Base-by-base conservation (phyloP, 2,329 filamentous ascomycete genomes). In the Verticillium tricorpus region DNA sequence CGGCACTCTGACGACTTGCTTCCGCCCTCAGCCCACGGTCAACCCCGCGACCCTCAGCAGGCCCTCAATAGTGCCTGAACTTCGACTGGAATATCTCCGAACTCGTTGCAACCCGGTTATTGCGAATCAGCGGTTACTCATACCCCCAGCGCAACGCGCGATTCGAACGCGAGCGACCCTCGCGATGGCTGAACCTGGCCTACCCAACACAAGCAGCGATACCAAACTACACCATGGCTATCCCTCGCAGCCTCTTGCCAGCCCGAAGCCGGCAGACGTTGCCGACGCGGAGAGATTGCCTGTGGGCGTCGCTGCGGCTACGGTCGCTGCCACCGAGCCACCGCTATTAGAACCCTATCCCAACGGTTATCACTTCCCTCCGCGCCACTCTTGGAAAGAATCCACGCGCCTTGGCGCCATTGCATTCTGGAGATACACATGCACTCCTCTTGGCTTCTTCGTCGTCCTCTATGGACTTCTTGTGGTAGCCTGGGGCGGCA, bases 401-500 rank as follows among this genome's bases (percentile, higher is more conserved):
- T 83, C 87, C 1, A 84, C 85, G 1, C 77, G 73, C 22, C 85
- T 87, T 59, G 85, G 83, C 1, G 70, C 87, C 14, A 77, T 81
- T 32, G 82, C 85, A 0, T 91, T 90, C 70, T 89, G 86, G 85
- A 83, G 85, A 59, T 96, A 92, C 78, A 85, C 90, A 68, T 78
- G 84, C 40, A 96, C 91, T 0, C 89, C 89, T 0, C 74, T 90
- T 60, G 92, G 92, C 2, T 92, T 95, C 71, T 78, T 91, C 60
- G 85, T 94, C 50, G 90, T 88, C 2, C 73, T 96, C 6, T 96
- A 96, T 74, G 87, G 89, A 14, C 82, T 95, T 62, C 93, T 94
- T 66, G 84, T 96, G 22, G 85, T 96, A 11, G 93, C 90, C 0
- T 96, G 92, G 92, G 92, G 92, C 59, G 92, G 90, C 62, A 96